phyloP scores from a whole-genome alignment of 2,329 filamentous ascomycete species.

The Penicillium sp. region DNA sequence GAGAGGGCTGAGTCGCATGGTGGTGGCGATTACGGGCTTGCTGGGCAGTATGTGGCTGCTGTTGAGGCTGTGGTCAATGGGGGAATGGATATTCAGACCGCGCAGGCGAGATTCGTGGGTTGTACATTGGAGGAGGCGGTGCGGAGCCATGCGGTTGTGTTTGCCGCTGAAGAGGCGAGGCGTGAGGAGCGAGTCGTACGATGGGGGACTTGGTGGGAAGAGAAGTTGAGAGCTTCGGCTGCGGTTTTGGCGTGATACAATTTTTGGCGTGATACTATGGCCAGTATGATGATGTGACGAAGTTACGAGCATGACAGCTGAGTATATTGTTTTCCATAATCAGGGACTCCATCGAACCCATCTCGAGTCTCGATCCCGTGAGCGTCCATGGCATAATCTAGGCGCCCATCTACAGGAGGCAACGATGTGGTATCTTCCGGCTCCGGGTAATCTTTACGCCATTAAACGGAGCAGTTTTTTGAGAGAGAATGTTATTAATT shows the following conservation, averaged over 20 bases:
- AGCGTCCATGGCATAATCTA: too few species aligned
- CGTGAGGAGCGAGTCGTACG: slow-evolving; percentile 67
- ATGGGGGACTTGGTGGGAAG: slow-evolving; percentile 75
- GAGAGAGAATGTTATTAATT: too few species aligned
- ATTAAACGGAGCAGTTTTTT: too few species aligned
- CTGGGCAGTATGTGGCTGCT: slow-evolving; percentile 78
- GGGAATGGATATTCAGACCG: slow-evolving; percentile 64
- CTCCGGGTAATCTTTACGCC: too few species aligned
- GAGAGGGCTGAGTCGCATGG: slow-evolving; percentile 63
- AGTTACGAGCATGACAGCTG: neutral
- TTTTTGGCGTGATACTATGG: neutral
- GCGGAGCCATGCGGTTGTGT: slow-evolving; percentile 88
- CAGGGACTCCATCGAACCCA: neutral
- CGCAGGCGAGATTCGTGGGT: slow-evolving; percentile 74
- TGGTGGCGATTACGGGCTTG: slow-evolving; percentile 77
- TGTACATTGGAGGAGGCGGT: slow-evolving; percentile 84
- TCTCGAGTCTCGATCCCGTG: neutral
- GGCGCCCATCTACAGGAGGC: too few species aligned
- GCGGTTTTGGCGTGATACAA: neutral
- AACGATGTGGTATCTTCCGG: too few species aligned
- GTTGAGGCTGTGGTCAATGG: slow-evolving; percentile 76
- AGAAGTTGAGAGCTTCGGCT: slow-evolving; percentile 43
- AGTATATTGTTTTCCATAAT: neutral
- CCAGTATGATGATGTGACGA: neutral
- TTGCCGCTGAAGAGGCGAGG: slow-evolving; percentile 88